These are phyloP conservation scores for Claviceps sp. DNA, from an alignment of 2,329 filamentous ascomycete species.

Conservation along the genomic window DNA sequence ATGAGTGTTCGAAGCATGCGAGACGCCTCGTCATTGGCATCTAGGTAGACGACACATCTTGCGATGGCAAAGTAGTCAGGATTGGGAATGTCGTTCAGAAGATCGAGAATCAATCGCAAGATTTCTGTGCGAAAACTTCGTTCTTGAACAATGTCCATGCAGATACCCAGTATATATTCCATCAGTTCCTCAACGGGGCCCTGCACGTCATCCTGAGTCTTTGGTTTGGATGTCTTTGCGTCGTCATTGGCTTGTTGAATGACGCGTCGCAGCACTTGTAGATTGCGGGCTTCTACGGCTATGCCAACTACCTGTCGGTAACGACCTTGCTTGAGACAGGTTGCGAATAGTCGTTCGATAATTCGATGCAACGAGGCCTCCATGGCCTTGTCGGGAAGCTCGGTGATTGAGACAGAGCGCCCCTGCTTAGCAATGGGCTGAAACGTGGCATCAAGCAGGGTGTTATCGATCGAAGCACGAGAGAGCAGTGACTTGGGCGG, in stretches of 20 bases:
- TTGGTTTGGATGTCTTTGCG: slow-evolving; percentile 55
- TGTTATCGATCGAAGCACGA: slow-evolving; percentile 55
- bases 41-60: slow-evolving; percentile 91
- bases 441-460: slow-evolving; percentile 45
- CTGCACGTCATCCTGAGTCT: slow-evolving; percentile 33
- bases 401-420: slow-evolving; percentile 46
- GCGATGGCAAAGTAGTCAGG: slow-evolving; percentile 98
- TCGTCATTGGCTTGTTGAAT: slow-evolving; percentile 84
- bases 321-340: slow-evolving; percentile 70
- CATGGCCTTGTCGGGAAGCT: slow-evolving; percentile 55
- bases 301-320: slow-evolving; percentile 97
- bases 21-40: slow-evolving; percentile 82
- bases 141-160: slow-evolving; percentile 96
- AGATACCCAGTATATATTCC: slow-evolving; percentile 91
- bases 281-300: slow-evolving; percentile 84
- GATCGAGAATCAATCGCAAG: slow-evolving; percentile 77
- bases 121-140: slow-evolving; percentile 74
- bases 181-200: slow-evolving; percentile 78
- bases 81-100: slow-evolving; percentile 83
- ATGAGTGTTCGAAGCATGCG: slow-evolving; percentile 74
- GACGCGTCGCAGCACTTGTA: slow-evolving; percentile 73
- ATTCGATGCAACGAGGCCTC: slow-evolving; percentile 70
- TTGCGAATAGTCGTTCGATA: slow-evolving; percentile 82
- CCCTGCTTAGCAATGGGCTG: slow-evolving; percentile 39
- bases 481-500: slow-evolving; percentile 94